These are phyloP conservation scores for Annulohypoxylon truncatum DNA, from an alignment of 2,329 filamentous ascomycete species.

Conservation along the genomic window DNA sequence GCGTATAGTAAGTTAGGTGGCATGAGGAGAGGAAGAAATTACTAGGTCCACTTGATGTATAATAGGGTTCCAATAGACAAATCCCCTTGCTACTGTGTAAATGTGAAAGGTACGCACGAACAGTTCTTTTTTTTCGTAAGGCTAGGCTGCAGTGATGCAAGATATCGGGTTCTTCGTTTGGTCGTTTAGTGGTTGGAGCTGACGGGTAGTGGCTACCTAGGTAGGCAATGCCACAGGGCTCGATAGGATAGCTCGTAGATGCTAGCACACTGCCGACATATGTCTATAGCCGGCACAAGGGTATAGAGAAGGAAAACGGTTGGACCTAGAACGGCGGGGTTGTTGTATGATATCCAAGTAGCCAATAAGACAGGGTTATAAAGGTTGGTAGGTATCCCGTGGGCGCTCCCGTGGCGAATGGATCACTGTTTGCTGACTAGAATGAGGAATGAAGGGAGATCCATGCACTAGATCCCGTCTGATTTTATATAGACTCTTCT, in stretches of 20 bases:
- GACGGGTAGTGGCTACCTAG: slow-evolving; percentile 7
- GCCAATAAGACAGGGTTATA: slow-evolving; percentile 31
- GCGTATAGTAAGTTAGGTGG: background rate
- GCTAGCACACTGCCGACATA: slow-evolving; percentile 8
- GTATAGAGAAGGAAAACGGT: slow-evolving; percentile 17
- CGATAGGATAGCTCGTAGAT: slow-evolving; percentile 11
- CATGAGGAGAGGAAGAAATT: background rate
- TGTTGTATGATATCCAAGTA: slow-evolving; percentile 32
- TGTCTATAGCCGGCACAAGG: slow-evolving; percentile 17
- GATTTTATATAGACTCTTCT: slow-evolving; percentile 44
- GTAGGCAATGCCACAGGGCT: background rate
- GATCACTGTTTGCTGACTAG: slow-evolving; percentile 26
- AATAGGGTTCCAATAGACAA: background rate
- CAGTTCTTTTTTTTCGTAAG: slow-evolving; percentile 21
- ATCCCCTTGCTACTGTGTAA: slow-evolving; percentile 2
- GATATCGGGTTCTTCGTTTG: slow-evolving; percentile 2
- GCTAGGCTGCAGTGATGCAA: slow-evolving; percentile 6
- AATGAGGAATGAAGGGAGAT: slow-evolving; percentile 30
- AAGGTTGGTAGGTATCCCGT: slow-evolving; percentile 32
- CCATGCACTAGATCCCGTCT: slow-evolving; percentile 43
- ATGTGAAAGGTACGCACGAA: slow-evolving; percentile 30
- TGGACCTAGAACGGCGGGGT: slow-evolving; percentile 37
- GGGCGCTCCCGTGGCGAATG: slow-evolving; percentile 28
- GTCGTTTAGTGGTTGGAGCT: slow-evolving; percentile 5
- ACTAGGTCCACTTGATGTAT: background rate